Percentiles rank a stretch among this genome's conserved stretches.
phyloP scores from a whole-genome alignment of 352 stramenopile species.

The Globisporangium echinulatum region DNA sequence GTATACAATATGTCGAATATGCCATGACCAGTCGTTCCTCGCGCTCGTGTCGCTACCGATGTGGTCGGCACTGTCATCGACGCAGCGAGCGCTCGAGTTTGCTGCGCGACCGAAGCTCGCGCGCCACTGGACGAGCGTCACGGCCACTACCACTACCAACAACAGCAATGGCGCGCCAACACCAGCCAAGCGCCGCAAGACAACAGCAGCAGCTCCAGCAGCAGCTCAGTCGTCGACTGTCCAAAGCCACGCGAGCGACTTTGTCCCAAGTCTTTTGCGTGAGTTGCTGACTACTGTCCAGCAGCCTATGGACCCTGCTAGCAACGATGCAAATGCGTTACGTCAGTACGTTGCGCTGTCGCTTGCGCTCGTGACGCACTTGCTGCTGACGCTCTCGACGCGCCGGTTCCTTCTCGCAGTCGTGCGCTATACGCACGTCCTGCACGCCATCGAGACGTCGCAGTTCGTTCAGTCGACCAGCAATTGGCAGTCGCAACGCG shows the following conservation, averaged over 20 bases:
- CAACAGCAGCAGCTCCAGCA: conserved; percentile 3
- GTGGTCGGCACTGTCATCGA: conserved; percentile 52
- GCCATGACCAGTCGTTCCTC: conserved; percentile 25
- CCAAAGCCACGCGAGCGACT: conserved; percentile 19
- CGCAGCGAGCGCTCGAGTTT: conserved; percentile 61
- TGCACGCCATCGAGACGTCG: no score
- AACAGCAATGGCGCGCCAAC: conserved; percentile 5
- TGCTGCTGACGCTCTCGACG: conserved; percentile 86
- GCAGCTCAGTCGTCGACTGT: neutral
- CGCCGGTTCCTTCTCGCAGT: conserved; percentile 78
- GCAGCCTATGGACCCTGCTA: neutral
- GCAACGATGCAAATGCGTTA: conserved; percentile 11
- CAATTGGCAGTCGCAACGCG: conserved; percentile 17
- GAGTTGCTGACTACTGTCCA: conserved; percentile 35
- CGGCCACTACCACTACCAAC: conserved; percentile 5
- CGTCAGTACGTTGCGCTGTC: conserved; percentile 47
- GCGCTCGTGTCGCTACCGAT: conserved; percentile 55
- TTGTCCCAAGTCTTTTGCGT: conserved; percentile 30
- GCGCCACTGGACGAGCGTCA: conserved; percentile 53
- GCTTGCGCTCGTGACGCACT: conserved; percentile 77
- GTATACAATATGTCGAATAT: no score
- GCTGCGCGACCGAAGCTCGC: conserved; percentile 54
- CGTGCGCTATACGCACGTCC: conserved; percentile 57
- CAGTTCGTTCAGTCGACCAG: no score
- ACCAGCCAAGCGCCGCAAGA: conserved; percentile 32